Conservation (phyloP, 2,329 filamentous ascomycete genomes). For the Trichoderma sp. region DNA sequence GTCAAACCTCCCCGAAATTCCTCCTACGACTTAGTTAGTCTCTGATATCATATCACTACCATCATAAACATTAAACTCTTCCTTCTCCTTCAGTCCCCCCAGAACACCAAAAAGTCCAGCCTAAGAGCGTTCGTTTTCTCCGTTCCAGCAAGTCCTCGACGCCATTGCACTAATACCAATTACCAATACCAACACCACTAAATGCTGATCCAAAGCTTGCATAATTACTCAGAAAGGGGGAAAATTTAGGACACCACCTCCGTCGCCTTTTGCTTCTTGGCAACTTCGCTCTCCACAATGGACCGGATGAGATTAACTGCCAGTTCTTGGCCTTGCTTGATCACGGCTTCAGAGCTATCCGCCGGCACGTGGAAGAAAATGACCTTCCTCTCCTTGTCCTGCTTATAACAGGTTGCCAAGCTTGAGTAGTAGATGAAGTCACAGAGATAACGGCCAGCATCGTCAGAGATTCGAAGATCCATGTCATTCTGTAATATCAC, state of each 20-base stretch:
- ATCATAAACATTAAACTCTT: not conserved
- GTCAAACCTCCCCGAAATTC: too few species aligned
- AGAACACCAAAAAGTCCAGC: not conserved
- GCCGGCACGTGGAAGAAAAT: conserved; percentile 74
- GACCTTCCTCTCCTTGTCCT: conserved; percentile 51
- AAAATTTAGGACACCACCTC: not conserved
- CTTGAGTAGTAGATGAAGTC: conserved; percentile 78
- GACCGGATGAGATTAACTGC: conserved; percentile 57
- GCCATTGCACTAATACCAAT: not conserved
- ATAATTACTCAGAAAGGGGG: not conserved
- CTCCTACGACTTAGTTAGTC: not conserved
- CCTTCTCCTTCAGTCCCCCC: not conserved
- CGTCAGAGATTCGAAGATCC: conserved; percentile 62
- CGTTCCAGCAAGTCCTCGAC: not conserved
- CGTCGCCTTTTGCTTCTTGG: conserved; percentile 24
- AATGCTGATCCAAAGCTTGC: not conserved
- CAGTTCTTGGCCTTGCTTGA: conserved; percentile 54
- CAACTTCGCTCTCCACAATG: conserved; percentile 54
- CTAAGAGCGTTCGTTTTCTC: not conserved
- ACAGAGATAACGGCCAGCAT: conserved; percentile 73
- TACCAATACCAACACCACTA: not conserved
- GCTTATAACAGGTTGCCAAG: conserved; percentile 57
- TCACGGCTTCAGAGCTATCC: conserved; percentile 50
- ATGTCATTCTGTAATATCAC: conserved; percentile 35
- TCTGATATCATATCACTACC: not conserved